A percentile compares a stretch with the other conserved stretches of the same genome.
phyloP scores from a whole-genome alignment of 2,329 filamentous ascomycete genomes.

The Phaeoacremonium minimum region DNA sequence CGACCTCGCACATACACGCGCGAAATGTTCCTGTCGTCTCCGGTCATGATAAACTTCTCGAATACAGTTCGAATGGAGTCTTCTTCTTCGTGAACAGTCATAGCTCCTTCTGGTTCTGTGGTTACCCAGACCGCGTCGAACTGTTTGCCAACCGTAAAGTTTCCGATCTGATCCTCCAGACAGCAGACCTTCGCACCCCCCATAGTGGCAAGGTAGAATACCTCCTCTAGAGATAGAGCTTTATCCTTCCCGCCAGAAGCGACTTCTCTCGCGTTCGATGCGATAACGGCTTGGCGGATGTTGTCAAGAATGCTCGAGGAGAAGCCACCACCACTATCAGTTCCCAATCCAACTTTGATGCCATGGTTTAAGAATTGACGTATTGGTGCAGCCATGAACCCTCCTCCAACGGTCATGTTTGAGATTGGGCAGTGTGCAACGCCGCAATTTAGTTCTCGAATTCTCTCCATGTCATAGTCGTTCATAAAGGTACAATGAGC shows the following conservation, averaged over 20 bases:
- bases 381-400: conserved; percentile 58
- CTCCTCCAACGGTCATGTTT: conserved; percentile 59
- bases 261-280: conserved; percentile 42
- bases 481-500: conserved; percentile 63
- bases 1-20: conserved; percentile 49
- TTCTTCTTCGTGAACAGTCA: conserved; percentile 46
- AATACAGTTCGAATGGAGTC: conserved; percentile 44
- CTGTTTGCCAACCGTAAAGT: conserved; percentile 54
- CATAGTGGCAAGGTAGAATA: conserved; percentile 56
- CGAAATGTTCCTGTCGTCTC: conserved; percentile 57
- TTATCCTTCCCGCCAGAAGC: conserved; percentile 33
- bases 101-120: conserved; percentile 35
- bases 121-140: conserved; percentile 55
- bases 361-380: conserved; percentile 50
- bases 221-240: conserved; percentile 43
- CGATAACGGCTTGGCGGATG: conserved; percentile 55
- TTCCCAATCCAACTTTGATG: conserved; percentile 64
- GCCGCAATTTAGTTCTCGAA: conserved; percentile 47
- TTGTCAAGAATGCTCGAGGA: conserved; percentile 54
- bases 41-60: conserved; percentile 64
- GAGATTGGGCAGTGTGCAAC: conserved; percentile 61
- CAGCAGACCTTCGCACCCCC: conserved; percentile 57
- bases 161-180: conserved; percentile 48
- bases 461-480: conserved; percentile 45
- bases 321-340: conserved; percentile 61